Base-by-base conservation (phyloP, 1,139 yeast genomes). In the Taphrina pruni region DNA sequence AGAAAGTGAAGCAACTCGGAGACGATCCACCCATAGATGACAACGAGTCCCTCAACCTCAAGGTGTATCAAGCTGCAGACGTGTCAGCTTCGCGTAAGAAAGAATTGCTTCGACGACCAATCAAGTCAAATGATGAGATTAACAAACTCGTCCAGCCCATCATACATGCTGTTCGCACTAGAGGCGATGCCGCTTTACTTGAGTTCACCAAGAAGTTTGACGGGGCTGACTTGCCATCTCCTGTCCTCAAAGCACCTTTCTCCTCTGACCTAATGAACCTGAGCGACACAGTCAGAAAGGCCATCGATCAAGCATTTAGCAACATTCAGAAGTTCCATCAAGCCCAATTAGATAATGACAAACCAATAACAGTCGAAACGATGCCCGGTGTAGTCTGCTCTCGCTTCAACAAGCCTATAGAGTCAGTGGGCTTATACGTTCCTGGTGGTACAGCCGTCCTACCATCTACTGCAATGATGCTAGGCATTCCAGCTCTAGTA, bases 361-460 rank as follows among this genome's bases (percentile, higher is more conserved):
- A 75, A 51, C 75, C 79, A 26, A 81, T 93, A 79, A 85, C 85
- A n/a, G 96, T 94, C 55, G 98, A 94, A 80, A 95, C 99, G 0
- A 83, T 89, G 70, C 96, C 97, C 1, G 99, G 99, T 72, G 99
- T 94, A 39, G 81, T 84, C 70, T 94, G 99, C 81, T 90, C 97
- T 8, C 86, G 99, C 76, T 94, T 94, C 79, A 90, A 98, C 14
- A 87, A 97, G 76, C 96, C 99, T 8, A 92, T 94, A 75, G 96
- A 91, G 76, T 88, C 86, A 71, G 99, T 94, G 66, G 99, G 99
- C 71, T 85, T 95, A 72, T 94, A 94, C 77, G 91, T 94, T 70
- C 99, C 99, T 65, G 99, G 99, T 74, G 99, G 99, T 74, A 92
- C 99, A 65, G 99, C 99, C 0, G 95, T 95, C 41, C 84, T 94